phyloP scores from a whole-genome alignment of 768 basidiomycete genomes.

The Agaricus bisporus region DNA sequence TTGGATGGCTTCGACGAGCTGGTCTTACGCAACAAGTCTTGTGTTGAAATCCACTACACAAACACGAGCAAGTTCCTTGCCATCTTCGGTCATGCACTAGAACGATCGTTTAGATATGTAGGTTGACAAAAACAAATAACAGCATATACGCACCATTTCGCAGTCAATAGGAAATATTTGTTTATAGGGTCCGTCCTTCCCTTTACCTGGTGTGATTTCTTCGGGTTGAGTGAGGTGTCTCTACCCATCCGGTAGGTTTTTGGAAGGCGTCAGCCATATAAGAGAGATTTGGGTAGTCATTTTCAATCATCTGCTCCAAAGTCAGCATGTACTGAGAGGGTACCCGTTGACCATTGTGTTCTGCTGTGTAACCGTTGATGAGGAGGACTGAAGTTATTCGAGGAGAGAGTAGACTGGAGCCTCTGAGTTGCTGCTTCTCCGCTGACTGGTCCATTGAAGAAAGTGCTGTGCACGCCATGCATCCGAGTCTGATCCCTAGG shows the following conservation, averaged over 20 bases:
- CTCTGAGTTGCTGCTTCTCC: slow-evolving; percentile 54
- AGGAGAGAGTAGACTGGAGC: slow-evolving; percentile 26
- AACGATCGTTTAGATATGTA: neutral
- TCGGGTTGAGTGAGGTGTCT: slow-evolving; percentile 62
- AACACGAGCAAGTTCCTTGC: slow-evolving; percentile 83
- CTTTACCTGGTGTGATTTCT: neutral
- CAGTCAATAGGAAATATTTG: slow-evolving; percentile 87
- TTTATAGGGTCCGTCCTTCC: slow-evolving; percentile 25
- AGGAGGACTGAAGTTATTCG: neutral
- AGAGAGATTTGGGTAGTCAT: slow-evolving; percentile 86
- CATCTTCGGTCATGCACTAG: slow-evolving; percentile 85
- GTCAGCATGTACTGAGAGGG: slow-evolving; percentile 71
- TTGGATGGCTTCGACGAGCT: slow-evolving; percentile 84
- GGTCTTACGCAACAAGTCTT: slow-evolving; percentile 75
- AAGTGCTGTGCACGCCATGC: slow-evolving; percentile 78
- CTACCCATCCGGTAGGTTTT: slow-evolving; percentile 69
- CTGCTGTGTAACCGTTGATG: slow-evolving; percentile 33
- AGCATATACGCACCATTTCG: slow-evolving; percentile 73
- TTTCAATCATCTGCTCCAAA: slow-evolving; percentile 85
- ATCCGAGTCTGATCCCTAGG: slow-evolving; percentile 84
- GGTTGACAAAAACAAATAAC: neutral
- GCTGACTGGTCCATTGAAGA: slow-evolving; percentile 78
- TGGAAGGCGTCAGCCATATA: slow-evolving; percentile 73
- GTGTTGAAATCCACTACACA: slow-evolving; percentile 77
- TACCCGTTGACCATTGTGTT: slow-evolving; percentile 46